phyloP scores from a whole-genome alignment of 257 asterid species.

The Primulina eburnea region DNA sequence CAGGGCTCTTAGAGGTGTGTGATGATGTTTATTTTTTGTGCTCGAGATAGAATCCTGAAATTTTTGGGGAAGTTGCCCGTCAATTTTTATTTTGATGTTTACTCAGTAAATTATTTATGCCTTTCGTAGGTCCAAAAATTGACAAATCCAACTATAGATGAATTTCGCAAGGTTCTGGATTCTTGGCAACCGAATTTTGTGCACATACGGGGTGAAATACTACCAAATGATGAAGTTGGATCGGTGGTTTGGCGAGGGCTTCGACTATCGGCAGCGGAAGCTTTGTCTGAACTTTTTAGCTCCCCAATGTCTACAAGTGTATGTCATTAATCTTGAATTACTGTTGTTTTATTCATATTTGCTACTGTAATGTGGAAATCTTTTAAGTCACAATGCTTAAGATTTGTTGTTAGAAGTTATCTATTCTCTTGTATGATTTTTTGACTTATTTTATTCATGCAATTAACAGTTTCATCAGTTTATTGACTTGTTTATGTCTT shows the following conservation, averaged over 20 bases:
- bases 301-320: constrained; percentile 67
- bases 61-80: not conserved
- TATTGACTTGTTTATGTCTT: not conserved
- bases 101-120: constrained; percentile 9
- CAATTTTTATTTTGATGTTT: constrained; percentile 5
- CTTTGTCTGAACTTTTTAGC: constrained; percentile 58
- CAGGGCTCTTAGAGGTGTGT: constrained; percentile 87
- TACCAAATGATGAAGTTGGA: constrained; percentile 62
- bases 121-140: constrained; percentile 67
- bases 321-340: constrained; percentile 28
- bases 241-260: constrained; percentile 55
- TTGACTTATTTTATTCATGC: not conserved
- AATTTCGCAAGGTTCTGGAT: constrained; percentile 61
- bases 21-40: constrained; percentile 13
- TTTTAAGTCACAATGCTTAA: not conserved
- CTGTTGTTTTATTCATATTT: not conserved
- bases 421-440: not conserved
- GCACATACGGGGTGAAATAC: constrained; percentile 72
- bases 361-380: constrained; percentile 4
- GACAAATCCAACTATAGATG: constrained; percentile 69
- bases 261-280: constrained; percentile 61
- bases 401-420: not conserved
- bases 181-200: constrained; percentile 80
- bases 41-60: not conserved
- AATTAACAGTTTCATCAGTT: not conserved